Evolutionary conservation across 805 yeast genomes (phyloP), one percentile per base, ranked within the genome.

Genomic region (Starmera quercuum): DNA sequence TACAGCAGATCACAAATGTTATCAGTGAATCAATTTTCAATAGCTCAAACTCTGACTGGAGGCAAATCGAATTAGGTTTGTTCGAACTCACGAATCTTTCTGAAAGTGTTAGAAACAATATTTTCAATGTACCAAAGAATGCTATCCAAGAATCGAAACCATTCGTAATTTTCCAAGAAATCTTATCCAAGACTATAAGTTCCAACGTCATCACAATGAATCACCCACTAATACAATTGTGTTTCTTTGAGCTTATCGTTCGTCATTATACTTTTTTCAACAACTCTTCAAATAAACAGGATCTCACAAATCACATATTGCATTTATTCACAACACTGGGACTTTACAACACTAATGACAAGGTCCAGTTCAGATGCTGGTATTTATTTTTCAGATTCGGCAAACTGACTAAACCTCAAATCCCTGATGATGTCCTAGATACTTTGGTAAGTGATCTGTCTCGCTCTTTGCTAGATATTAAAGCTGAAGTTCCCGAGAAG

Each of bases 281-380:
- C 45, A 70, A 62, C 48, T 61, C 53, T 39, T 54, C 50, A 32
- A 58, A 63, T 54, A 73, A 71, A 42, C 59, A 64, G 31, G 73
- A 68, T 20, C 62, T 83, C 26, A 63, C 83, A 9, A 54, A 71
- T 39, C 71, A 78, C 38, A 74, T 86, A 14, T 63, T 90, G 37
- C 83, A 83, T 45, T 71, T 83, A 16, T 90, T 92, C 53, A 75
- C 86, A 29, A 76, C 92, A 13, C 70, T 79, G 45, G 97, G 97
- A 12, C 72, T 90, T 40, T 87, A 85, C 56, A 85, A 81, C 58
- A 64, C 68, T 5, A 67, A 71, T 44, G 81, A 72, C 37, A 81
- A 76, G 40, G 96, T 88, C 4, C 77, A 87, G 47, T 67, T 75
- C 36, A 77, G 97, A 54, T 71, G 94, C 27, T 92, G 97, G 96